phyloP scores from a whole-genome alignment of 2,329 filamentous ascomycete species.

The Aspergillus viridinutans region DNA sequence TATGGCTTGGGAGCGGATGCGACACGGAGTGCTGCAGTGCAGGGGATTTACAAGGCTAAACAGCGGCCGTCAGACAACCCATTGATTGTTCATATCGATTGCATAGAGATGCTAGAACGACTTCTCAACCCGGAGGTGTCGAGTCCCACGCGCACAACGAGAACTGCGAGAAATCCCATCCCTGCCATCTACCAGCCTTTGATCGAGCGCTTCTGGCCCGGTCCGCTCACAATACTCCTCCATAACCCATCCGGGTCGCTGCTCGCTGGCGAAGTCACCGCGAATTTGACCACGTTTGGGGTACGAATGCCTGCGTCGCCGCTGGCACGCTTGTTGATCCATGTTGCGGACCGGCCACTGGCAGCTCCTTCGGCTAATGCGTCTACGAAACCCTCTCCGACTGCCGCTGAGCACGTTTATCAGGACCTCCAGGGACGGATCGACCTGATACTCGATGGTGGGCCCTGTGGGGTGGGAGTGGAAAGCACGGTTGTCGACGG shows the following conservation, averaged over 20 bases:
- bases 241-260: constrained; percentile 66
- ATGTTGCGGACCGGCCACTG: constrained; percentile 70
- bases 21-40: constrained; percentile 75
- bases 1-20: constrained; percentile 97
- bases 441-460: constrained; percentile 82
- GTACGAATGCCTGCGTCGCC: constrained; percentile 82
- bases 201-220: constrained; percentile 86
- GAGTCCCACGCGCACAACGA: constrained; percentile 27
- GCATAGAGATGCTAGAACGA: constrained; percentile 67
- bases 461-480: constrained; percentile 79
- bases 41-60: constrained; percentile 90
- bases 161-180: constrained; percentile 42
- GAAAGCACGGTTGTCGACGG: constrained; percentile 98
- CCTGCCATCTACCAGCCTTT: constrained; percentile 73
- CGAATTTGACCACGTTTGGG: constrained; percentile 78
- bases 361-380: constrained; percentile 94
- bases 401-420: constrained; percentile 80
- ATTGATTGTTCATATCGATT: constrained; percentile 86
- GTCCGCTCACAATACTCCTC: constrained; percentile 85
- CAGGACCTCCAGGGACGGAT: constrained; percentile 81
- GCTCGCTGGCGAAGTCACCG: constrained; percentile 88
- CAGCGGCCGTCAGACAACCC: constrained; percentile 90
- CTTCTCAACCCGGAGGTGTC: constrained; percentile 49
- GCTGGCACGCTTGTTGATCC: constrained; percentile 84
- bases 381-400: constrained; percentile 88